Percentiles rank a stretch among this genome's conserved stretches.
Evolutionary conservation across 805 yeast species (phyloP).

Genomic region (Kazachstania taianensis): DNA sequence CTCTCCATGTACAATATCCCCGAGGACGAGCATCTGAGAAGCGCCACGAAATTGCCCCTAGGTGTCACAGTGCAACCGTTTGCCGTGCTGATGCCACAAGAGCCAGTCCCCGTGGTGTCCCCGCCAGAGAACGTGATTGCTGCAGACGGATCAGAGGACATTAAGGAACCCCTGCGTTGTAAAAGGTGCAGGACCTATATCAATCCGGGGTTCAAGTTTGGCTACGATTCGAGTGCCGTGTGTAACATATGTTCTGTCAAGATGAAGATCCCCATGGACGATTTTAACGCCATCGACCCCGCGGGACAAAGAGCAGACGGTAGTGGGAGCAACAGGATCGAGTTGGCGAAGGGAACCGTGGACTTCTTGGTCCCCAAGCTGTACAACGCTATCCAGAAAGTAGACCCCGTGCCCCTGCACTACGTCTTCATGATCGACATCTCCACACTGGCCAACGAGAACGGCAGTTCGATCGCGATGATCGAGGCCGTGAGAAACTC

Average conservation of each 20-base stretch:
- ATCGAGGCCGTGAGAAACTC: slow-evolving; percentile 62
- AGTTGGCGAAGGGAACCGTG: slow-evolving; percentile 70
- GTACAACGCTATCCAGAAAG: slow-evolving; percentile 44
- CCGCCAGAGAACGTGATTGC: background rate
- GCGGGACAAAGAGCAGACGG: slow-evolving; percentile 52
- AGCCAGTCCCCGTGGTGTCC: slow-evolving; percentile 44
- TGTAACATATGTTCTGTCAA: slow-evolving; percentile 86
- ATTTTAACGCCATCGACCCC: slow-evolving; percentile 50
- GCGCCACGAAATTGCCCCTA: slow-evolving; percentile 65
- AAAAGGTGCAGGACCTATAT: slow-evolving; percentile 83
- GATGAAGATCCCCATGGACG: slow-evolving; percentile 57
- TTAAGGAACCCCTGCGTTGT: slow-evolving; percentile 65
- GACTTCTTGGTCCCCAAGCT: slow-evolving; percentile 71
- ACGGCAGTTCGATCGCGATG: slow-evolving; percentile 43
- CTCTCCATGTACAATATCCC: slow-evolving; percentile 80
- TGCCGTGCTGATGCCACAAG: slow-evolving; percentile 49
- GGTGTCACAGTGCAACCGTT: slow-evolving; percentile 80
- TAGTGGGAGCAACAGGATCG: slow-evolving; percentile 41
- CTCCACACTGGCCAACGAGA: slow-evolving; percentile 46
- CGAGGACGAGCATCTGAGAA: slow-evolving; percentile 54
- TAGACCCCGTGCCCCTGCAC: slow-evolving; percentile 41
- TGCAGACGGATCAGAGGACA: slow-evolving; percentile 24
- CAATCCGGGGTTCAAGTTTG: slow-evolving; percentile 68
- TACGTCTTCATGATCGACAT: slow-evolving; percentile 70
- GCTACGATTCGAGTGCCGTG: slow-evolving; percentile 49